phyloP scores from a whole-genome alignment of 2,329 filamentous ascomycete species.

The Talaromyces sp. region DNA sequence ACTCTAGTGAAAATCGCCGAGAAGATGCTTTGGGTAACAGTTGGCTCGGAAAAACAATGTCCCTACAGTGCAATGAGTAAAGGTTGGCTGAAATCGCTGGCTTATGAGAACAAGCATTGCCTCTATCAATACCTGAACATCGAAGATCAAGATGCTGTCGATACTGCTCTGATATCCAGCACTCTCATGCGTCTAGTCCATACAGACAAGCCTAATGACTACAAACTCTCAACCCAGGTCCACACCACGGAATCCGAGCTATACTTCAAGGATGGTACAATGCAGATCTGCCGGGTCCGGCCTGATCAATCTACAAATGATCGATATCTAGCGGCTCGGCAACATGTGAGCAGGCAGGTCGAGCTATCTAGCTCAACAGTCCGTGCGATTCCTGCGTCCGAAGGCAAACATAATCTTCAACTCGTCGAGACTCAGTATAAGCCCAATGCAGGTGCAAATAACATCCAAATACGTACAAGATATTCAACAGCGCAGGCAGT shows the following conservation, averaged over 20 bases:
- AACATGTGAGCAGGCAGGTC: background rate
- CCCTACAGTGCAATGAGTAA: constrained; percentile 8
- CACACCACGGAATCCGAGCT: background rate
- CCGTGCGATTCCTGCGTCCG: background rate
- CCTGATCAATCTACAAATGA: background rate
- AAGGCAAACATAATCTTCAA: background rate
- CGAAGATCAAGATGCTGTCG: background rate
- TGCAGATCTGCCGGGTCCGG: background rate
- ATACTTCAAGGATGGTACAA: background rate
- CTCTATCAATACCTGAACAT: constrained; percentile 6
- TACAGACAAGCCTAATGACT: background rate
- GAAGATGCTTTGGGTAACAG: constrained; percentile 10
- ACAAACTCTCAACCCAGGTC: background rate
- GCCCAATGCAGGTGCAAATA: background rate
- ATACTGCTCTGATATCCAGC: background rate
- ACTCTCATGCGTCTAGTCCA: background rate
- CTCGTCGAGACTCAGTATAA: background rate
- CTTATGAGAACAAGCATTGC: constrained; percentile 1
- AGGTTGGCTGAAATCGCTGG: constrained; percentile 5
- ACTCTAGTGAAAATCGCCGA: background rate
- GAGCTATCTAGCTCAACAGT: background rate
- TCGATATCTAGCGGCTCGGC: background rate
- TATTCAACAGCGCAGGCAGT: background rate
- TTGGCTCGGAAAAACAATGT: background rate
- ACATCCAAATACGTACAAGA: background rate